These are phyloP conservation scores for Sclerospora graminicola DNA, from an alignment of 352 stramenopile genomes.

Conservation along the genomic window DNA sequence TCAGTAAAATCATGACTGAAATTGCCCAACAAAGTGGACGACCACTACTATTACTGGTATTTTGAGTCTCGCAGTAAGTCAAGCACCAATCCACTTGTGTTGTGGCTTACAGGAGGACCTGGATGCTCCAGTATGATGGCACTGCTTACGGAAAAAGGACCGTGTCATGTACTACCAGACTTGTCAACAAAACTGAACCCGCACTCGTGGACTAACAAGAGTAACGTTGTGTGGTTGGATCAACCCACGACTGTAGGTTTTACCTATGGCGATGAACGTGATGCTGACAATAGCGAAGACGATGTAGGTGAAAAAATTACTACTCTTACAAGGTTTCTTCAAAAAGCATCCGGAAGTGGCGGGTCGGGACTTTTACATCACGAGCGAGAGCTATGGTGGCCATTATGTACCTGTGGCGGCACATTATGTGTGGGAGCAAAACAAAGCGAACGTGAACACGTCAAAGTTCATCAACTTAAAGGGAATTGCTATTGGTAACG, in stretches of 20 bases:
- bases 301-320: constrained; percentile 54
- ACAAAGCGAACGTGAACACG: constrained; percentile 19
- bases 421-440: constrained; percentile 44
- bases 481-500: constrained; percentile 43
- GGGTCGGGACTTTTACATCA: constrained; percentile 11
- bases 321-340: constrained; percentile 55
- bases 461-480: constrained; percentile 27
- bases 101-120: too few species aligned
- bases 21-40: too few species aligned
- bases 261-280: constrained; percentile 28
- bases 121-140: too few species aligned
- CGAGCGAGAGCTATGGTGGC: constrained; percentile 8
- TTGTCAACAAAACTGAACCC: too few species aligned
- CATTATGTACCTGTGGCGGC: constrained; percentile 48
- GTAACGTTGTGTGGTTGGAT: constrained; percentile 11
- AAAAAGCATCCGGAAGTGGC: constrained; percentile 41
- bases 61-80: too few species aligned
- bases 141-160: too few species aligned
- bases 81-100: too few species aligned
- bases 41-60: too few species aligned
- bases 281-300: constrained; percentile 32
- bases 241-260: constrained; percentile 47
- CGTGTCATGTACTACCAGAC: too few species aligned
- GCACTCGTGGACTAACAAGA: constrained; percentile 49
- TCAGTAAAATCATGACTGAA: too few species aligned